These are phyloP conservation scores for Yamadazyma friedrichii DNA, from an alignment of 1,139 yeast species.

Conservation along the genomic window DNA sequence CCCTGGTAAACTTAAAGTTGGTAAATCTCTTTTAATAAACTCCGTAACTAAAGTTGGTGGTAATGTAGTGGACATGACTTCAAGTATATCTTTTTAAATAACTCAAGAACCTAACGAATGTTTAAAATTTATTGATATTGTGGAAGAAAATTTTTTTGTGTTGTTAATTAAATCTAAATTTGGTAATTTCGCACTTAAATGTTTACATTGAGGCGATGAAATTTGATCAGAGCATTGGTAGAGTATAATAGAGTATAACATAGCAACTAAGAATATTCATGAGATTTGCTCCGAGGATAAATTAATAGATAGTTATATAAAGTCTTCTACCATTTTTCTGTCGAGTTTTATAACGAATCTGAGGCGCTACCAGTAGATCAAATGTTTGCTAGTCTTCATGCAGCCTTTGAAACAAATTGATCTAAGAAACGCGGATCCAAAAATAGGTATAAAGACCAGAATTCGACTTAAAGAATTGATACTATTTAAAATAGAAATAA, in stretches of 20 bases:
- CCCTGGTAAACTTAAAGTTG: constrained; percentile 12
- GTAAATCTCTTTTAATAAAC: constrained; percentile 12
- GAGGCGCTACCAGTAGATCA: too few relatives aligned
- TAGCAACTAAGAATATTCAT: too few relatives aligned
- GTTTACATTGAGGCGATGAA: constrained; percentile 6
- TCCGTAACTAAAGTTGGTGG: constrained; percentile 15
- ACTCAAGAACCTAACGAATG: neutral
- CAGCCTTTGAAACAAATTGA: neutral
- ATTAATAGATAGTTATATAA: too few relatives aligned
- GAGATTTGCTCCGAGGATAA: too few relatives aligned
- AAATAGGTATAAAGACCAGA: neutral
- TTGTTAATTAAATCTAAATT: constrained; percentile 4
- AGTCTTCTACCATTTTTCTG: too few relatives aligned
- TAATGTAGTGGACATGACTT: constrained; percentile 3
- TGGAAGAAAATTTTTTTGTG: constrained; percentile 5
- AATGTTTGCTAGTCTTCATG: too few relatives aligned
- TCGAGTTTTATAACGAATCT: too few relatives aligned
- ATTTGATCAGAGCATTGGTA: neutral
- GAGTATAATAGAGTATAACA: neutral
- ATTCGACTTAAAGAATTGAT: neutral
- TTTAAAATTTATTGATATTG: neutral
- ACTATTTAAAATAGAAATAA: too few relatives aligned
- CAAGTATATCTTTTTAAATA: neutral
- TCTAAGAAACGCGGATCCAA: neutral
- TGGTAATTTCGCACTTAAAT: constrained; percentile 4